Evolutionary conservation across 2,329 filamentous ascomycete species (phyloP), one percentile per base, ranked within the genome.

Genomic region (Daldinia sp.): DNA sequence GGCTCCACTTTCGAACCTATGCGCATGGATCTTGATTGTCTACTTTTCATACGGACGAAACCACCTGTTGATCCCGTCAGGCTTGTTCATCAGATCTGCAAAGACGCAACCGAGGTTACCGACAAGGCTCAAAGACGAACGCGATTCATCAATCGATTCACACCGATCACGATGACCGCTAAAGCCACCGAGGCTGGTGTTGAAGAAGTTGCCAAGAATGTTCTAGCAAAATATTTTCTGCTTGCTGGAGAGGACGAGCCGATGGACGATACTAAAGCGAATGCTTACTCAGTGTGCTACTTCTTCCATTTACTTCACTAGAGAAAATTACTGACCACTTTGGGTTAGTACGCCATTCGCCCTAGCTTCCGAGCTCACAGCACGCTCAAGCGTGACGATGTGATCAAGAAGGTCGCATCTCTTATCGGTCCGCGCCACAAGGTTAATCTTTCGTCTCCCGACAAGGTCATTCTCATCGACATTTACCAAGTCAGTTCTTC

Each of bases 381-480:
- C 68, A 82, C 82, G 3, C 81, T 94, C 63, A 89, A 85, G 69
- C 85, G 91, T 61, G 85, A 89, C 66, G 81, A 80, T 15, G 82
- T 94, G 49, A 94, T 95, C 75, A 86, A 89, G 71, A 85, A 84
- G 66, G 83, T 94, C 66, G 92, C 91, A 3, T 79, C 81, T 35
- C 78, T 88, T 27, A 85, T 93, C 63, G 87, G 87, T 50, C 79
- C 83, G 8, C 82, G 83, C 35, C 92, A 95, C 77, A 90, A 88
- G 71, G 92, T 95, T 61, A 87, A 94, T 71, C 83, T 96, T n/a
- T 85, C 83, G 48, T 84, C 83, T n/a, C 91, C 91, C 30, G 91
- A 94, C 77, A 87, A 92, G 73, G 86, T 94, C 29, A 89, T 95
- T 69, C 78, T 94, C 64, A 87, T 95, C 58, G 91, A 95, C 71